These are phyloP conservation scores for Saccharomycopsis babjevae DNA, from an alignment of 805 yeast genomes.

Conservation along the genomic window DNA sequence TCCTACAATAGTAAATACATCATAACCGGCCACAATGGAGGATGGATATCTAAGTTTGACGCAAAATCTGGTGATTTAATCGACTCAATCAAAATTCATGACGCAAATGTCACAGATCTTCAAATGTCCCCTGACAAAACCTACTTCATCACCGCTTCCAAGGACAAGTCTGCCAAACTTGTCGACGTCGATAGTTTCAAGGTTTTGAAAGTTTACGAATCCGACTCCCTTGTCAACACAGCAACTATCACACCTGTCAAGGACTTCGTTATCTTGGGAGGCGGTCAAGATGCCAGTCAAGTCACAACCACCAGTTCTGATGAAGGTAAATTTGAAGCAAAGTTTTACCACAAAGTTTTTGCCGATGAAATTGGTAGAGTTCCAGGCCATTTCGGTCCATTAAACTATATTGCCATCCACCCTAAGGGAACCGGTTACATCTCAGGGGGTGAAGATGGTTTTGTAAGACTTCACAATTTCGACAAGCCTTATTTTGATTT, in stretches of 20 bases:
- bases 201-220: constrained; percentile 60
- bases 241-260: constrained; percentile 91
- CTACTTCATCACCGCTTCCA: constrained; percentile 85
- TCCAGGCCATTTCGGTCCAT: constrained; percentile 98
- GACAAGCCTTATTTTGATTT: constrained; percentile 91
- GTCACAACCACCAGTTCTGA: constrained; percentile 93
- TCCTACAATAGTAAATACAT: constrained; percentile 63
- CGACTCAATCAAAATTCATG: constrained; percentile 55
- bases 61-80: constrained; percentile 64
- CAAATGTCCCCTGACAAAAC: constrained; percentile 83
- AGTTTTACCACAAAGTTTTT: constrained; percentile 90
- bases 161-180: constrained; percentile 77
- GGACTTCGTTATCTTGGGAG: constrained; percentile 88
- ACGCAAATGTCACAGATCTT: constrained; percentile 71
- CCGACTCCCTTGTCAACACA: constrained; percentile 91
- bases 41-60: constrained; percentile 72
- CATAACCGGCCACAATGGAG: constrained; percentile 83
- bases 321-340: constrained; percentile 95
- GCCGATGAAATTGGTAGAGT: constrained; percentile 95
- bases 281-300: constrained; percentile 98
- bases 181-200: constrained; percentile 70
- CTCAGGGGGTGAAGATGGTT: constrained; percentile 99
- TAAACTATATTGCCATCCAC: constrained; percentile 85
- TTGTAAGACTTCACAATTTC: constrained; percentile 85
- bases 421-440: constrained; percentile 90